Conservation (phyloP, 768 basidiomycete genomes). For the Pulveroboletus ravenelii region DNA sequence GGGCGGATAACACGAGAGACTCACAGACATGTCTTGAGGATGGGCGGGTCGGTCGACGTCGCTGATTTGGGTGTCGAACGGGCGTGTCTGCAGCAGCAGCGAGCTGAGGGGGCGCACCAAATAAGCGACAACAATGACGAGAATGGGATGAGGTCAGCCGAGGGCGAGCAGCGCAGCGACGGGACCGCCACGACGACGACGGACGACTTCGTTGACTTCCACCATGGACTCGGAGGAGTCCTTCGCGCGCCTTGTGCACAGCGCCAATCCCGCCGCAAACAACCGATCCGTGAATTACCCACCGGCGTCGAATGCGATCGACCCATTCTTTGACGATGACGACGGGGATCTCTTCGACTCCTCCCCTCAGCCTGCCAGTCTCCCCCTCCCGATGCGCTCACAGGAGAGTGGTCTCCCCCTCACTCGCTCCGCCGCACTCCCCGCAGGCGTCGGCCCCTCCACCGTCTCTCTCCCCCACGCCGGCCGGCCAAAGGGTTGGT, state of each 20-base stretch:
- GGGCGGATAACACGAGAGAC: not conserved
- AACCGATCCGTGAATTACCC: slow-evolving; percentile 43
- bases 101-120: not conserved
- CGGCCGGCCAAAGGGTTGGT: slow-evolving; percentile 66
- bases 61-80: not conserved
- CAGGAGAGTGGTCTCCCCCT: slow-evolving; percentile 54
- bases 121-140: slow-evolving; percentile 11
- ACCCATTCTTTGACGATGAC: slow-evolving; percentile 83
- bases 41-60: slow-evolving; percentile 1
- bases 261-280: slow-evolving; percentile 24
- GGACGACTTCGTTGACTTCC: not conserved
- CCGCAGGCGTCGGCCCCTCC: slow-evolving; percentile 52
- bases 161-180: not conserved
- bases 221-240: slow-evolving; percentile 27
- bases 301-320: slow-evolving; percentile 45
- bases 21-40: slow-evolving; percentile 21
- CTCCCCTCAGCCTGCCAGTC: not conserved
- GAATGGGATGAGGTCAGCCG: slow-evolving; percentile 3
- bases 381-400: slow-evolving; percentile 34
- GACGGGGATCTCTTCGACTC: slow-evolving; percentile 30
- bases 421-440: slow-evolving; percentile 52
- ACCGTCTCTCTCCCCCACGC: slow-evolving; percentile 36
- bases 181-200: not conserved
- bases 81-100: not conserved
- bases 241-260: slow-evolving; percentile 25